Evolutionary conservation across 2,329 filamentous ascomycete species (phyloP).

Genomic region (Fusarium sp.): DNA sequence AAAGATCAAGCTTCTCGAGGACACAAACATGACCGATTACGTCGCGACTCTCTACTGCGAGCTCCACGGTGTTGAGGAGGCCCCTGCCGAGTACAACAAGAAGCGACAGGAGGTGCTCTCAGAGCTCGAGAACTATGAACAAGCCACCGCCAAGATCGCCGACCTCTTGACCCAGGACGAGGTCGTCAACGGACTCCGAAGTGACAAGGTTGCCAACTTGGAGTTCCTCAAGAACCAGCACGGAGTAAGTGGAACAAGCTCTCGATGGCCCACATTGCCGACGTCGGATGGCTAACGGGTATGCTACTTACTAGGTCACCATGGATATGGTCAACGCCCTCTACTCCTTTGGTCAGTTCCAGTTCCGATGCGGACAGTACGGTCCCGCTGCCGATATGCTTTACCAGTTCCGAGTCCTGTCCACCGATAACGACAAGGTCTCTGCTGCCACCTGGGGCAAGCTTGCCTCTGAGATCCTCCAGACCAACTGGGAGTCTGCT

Average conservation of each 20-base stretch:
- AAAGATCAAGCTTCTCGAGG: constrained; percentile 93
- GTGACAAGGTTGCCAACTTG: constrained; percentile 99
- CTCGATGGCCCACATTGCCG: constrained; percentile 4
- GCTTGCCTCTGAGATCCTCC: constrained; percentile 94
- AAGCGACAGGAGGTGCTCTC: constrained; percentile 90
- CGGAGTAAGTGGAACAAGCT: constrained; percentile 67
- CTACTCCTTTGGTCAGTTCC: constrained; percentile 95
- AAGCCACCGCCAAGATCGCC: constrained; percentile 88
- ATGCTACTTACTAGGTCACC: constrained; percentile 69
- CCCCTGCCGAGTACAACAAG: constrained; percentile 85
- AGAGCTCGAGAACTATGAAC: constrained; percentile 83
- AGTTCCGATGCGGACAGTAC: constrained; percentile 98
- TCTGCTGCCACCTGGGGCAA: constrained; percentile 97
- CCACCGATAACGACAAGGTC: constrained; percentile 98
- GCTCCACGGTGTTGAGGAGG: constrained; percentile 80
- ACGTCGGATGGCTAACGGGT: constrained; percentile 32
- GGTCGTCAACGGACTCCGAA: constrained; percentile 89
- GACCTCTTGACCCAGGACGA: constrained; percentile 88
- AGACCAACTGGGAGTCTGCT: constrained; percentile 92
- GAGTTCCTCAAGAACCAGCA: constrained; percentile 97
- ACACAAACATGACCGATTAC: constrained; percentile 99
- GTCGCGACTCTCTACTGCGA: constrained; percentile 92
- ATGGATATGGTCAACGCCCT: constrained; percentile 95
- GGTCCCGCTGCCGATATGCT: constrained; percentile 88
- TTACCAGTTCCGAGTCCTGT: constrained; percentile 97